These are phyloP conservation scores for Anthracocystis walkeri DNA, from an alignment of 1,284 basidiomycete species.

Conservation along the genomic window DNA sequence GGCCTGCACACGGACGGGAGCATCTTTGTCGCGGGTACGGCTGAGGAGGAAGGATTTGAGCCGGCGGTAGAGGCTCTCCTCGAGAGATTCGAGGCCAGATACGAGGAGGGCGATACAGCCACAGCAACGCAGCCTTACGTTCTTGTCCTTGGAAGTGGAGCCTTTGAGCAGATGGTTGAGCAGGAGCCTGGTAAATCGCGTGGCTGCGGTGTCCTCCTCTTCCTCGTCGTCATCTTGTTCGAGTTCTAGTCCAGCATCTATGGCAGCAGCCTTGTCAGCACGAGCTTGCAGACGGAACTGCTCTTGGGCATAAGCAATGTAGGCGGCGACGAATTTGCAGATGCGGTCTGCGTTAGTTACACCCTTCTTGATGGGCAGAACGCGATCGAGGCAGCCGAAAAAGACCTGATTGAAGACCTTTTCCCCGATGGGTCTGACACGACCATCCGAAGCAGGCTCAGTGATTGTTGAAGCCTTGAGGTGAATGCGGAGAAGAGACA, in stretches of 20 bases:
- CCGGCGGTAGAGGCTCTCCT: conserved; percentile 82
- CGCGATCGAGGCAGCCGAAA: conserved; percentile 76
- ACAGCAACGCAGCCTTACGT: conserved; percentile 82
- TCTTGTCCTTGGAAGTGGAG: conserved; percentile 89
- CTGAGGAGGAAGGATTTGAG: conserved; percentile 81
- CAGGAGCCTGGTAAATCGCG: conserved; percentile 79
- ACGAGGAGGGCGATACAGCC: conserved; percentile 75
- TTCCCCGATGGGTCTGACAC: conserved; percentile 75
- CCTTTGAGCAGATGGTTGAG: conserved; percentile 84
- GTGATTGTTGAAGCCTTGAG: conserved; percentile 76
- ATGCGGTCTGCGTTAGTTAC: conserved; percentile 81
- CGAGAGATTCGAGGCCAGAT: conserved; percentile 68
- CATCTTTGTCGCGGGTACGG: conserved; percentile 86
- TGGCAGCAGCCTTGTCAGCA: conserved; percentile 25
- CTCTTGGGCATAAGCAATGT: conserved; percentile 75
- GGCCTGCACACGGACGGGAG: conserved; percentile 84
- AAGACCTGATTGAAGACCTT: conserved; percentile 79
- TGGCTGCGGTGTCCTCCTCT: conserved; percentile 78
- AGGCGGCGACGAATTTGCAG: conserved; percentile 86
- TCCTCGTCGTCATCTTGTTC: conserved; percentile 73
- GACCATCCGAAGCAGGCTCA: conserved; percentile 67
- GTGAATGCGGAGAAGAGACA: conserved; percentile 86
- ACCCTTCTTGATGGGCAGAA: conserved; percentile 86
- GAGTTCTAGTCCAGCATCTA: conserved; percentile 17
- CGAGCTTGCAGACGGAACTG: conserved; percentile 52